Base-by-base conservation (phyloP, 2,329 filamentous ascomycete species). In the Chalaropsis thielavioides region DNA sequence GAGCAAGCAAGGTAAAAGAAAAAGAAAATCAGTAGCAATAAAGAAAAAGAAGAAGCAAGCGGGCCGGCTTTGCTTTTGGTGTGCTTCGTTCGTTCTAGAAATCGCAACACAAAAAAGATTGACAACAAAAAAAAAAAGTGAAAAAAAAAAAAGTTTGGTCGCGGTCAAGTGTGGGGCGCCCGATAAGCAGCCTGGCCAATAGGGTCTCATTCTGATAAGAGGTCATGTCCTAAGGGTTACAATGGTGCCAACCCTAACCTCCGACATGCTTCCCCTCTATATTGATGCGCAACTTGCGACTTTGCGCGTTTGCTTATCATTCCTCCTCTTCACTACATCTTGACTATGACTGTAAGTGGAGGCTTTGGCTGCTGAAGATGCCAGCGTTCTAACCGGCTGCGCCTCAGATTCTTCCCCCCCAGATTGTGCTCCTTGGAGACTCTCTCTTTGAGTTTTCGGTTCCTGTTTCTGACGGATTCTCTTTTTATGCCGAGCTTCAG, bases 381-480 rank as follows among this genome's bases (percentile, higher is more conserved):
- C 3, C 46, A 22, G 8, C 19, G 51, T 31, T n/a, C 27, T 56
- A n/a, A 27, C 27, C 27, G 11, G 17, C 13, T 38, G 17, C 11
- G 6, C 11, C 13, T 5, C 22, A 44, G 58, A 58, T 41, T n/a
- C 56, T 64, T n/a, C 65, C 62, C 71, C 84, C 87, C 61, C 89
- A 92, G 71, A 79, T 92, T 70, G 79, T 97, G 68, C 83, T 97
- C 27, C 88, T 97, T 68, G 92, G 92, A 64, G 94, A 97, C 76
- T 95, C 90, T 40, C 86, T 97, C 68, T 86, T 92, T 61, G 85
- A 97, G 72, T 78, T 81, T 51, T 81, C 84, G 1, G 82, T 81
- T 68, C 78, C 80, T 43, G 78, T 85, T 61, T 75, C 81, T 11
- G 76, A 83, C 65, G 89, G 87, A 17, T 92, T 92, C 74, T 89